phyloP scores from a whole-genome alignment of 148 eudicot genomes.

The Camellia granthamiana region DNA sequence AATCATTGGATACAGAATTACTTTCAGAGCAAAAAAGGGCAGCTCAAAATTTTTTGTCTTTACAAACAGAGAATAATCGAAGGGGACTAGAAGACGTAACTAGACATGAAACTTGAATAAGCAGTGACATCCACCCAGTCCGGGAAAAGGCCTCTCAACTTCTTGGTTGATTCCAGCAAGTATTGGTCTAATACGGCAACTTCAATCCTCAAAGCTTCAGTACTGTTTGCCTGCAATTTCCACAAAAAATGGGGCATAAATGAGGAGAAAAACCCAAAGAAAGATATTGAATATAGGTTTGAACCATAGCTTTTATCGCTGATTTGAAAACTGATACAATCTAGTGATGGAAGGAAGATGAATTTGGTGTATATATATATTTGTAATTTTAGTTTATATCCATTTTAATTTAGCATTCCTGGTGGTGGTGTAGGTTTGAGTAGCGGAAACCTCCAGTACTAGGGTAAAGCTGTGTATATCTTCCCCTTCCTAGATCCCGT shows the following conservation, averaged over 20 bases:
- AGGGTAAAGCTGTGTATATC: too few relatives aligned
- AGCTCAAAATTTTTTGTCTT: conserved; percentile 2
- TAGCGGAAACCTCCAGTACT: too few relatives aligned
- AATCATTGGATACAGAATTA: not conserved
- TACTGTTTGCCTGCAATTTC: conserved; percentile 60
- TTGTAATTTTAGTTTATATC: too few relatives aligned
- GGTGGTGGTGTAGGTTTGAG: too few relatives aligned
- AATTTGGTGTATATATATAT: too few relatives aligned
- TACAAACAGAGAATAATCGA: conserved; percentile 3
- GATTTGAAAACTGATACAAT: not conserved
- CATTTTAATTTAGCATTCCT: too few relatives aligned
- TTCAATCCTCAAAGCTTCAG: conserved; percentile 69
- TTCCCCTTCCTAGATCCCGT: too few relatives aligned
- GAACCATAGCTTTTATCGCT: not conserved
- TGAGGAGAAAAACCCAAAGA: not conserved
- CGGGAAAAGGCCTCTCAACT: conserved; percentile 69
- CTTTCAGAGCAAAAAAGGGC: not conserved
- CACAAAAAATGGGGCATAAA: not conserved
- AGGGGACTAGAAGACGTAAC: conserved; percentile 55
- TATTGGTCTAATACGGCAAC: conserved; percentile 76
- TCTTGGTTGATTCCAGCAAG: conserved; percentile 47
- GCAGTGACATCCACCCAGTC: conserved; percentile 78
- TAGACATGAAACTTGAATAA: conserved; percentile 72
- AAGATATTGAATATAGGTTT: not conserved
- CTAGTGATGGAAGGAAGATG: too few relatives aligned